Evolutionary conservation across 345 rosid species (phyloP).

Genomic region (Mallotus nudiflorus): DNA sequence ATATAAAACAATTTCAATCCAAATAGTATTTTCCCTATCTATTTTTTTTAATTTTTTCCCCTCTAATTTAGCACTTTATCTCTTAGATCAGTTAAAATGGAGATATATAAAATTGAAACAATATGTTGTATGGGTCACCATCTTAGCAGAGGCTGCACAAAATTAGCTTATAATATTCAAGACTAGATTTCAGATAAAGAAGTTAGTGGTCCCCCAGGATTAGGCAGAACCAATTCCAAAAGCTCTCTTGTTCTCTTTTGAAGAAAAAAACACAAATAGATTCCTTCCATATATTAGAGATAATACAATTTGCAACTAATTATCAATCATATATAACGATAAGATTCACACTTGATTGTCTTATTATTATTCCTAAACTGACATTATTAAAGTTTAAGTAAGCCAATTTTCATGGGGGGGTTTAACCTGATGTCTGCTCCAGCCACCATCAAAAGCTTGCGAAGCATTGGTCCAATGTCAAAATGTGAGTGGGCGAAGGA

Average conservation of each 20-base stretch:
- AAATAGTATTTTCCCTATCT: too few relatives aligned
- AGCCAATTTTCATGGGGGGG: background rate
- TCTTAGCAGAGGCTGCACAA: too few relatives aligned
- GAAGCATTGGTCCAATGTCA: too few relatives aligned
- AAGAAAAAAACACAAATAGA: background rate
- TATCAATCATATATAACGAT: background rate
- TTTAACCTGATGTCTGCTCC: too few relatives aligned
- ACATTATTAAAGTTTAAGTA: background rate
- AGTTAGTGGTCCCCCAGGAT: background rate
- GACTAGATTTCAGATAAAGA: background rate
- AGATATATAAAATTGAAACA: too few relatives aligned
- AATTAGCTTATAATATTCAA: background rate
- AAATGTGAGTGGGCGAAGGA: background rate
- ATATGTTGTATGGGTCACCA: too few relatives aligned
- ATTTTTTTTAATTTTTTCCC: background rate
- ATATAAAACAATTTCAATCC: too few relatives aligned
- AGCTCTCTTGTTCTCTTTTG: slow-evolving; percentile 11
- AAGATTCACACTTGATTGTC: background rate
- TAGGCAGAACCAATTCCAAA: background rate
- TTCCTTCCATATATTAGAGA: slow-evolving; percentile 16
- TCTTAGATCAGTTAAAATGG: background rate
- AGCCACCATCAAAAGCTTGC: too few relatives aligned
- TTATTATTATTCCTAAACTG: background rate
- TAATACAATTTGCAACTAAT: slow-evolving; percentile 3
- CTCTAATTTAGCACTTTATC: background rate